phyloP scores from a whole-genome alignment of 306 rosid species.

The Dalbergia cultrata region DNA sequence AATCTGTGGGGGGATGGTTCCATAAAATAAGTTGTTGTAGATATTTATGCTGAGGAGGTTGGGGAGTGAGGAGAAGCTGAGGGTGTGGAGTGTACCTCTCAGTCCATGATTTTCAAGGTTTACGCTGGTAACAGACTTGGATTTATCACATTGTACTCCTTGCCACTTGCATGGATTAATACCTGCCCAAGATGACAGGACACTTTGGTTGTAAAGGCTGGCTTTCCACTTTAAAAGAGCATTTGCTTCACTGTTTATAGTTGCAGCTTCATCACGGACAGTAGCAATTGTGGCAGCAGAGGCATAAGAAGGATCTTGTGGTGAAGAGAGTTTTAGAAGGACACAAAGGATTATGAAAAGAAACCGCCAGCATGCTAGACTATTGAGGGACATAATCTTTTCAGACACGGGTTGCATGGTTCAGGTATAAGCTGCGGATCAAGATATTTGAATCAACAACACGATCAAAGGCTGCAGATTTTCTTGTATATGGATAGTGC shows the following conservation, averaged over 20 bases:
- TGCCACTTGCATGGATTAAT: constrained; percentile 36
- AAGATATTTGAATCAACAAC: neutral
- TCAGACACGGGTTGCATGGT: constrained; percentile 4
- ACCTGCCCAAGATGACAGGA: constrained; percentile 35
- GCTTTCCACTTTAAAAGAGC: constrained; percentile 32
- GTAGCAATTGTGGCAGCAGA: neutral
- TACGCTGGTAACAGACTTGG: constrained; percentile 27
- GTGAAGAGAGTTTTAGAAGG: neutral
- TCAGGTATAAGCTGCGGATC: neutral
- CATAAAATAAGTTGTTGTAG: no score
- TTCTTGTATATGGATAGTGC: neutral
- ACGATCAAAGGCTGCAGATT: neutral
- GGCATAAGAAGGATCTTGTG: neutral
- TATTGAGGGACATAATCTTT: neutral
- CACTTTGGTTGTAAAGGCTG: neutral
- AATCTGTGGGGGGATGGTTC: no score
- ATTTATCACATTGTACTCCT: constrained; percentile 39
- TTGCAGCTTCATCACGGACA: constrained; percentile 12
- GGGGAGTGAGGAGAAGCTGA: no score
- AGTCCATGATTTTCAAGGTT: constrained; percentile 28
- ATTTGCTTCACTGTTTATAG: constrained; percentile 30
- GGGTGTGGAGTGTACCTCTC: constrained; percentile 33
- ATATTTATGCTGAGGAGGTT: no score
- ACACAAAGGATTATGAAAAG: constrained; percentile 1
- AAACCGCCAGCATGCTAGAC: neutral